Conservation (phyloP, 306 rosid genomes). For the Erythrophleum fordii region DNA sequence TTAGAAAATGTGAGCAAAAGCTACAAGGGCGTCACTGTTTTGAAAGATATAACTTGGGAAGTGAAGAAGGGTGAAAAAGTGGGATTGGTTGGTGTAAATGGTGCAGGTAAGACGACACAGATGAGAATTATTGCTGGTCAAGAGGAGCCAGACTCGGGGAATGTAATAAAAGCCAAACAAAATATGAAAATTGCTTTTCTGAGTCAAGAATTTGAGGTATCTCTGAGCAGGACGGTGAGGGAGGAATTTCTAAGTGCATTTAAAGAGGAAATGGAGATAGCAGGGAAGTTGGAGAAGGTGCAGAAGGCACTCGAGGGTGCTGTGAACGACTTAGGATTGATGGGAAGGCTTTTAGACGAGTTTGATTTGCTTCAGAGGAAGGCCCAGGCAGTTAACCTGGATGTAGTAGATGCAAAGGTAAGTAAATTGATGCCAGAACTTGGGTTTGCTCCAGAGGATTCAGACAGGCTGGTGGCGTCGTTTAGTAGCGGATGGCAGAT, state of each 20-base stretch:
- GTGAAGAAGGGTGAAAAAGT: conserved; percentile 93
- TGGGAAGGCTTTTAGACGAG: conserved; percentile 97
- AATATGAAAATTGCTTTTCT: conserved; percentile 90
- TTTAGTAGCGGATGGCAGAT: conserved; percentile 99
- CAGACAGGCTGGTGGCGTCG: conserved; percentile 90
- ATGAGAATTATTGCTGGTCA: conserved; percentile 88
- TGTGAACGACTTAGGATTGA: conserved; percentile 80
- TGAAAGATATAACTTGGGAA: conserved; percentile 87
- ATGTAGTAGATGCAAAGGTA: conserved; percentile 76
- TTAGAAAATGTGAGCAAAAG: conserved; percentile 73
- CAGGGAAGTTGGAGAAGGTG: conserved; percentile 77
- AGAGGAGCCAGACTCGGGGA: conserved; percentile 88
- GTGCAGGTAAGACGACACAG: conserved; percentile 96
- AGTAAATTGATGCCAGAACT: conserved; percentile 91
- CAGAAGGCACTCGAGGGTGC: conserved; percentile 89
- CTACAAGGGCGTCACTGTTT: conserved; percentile 79
- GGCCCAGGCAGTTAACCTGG: conserved; percentile 76
- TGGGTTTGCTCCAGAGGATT: conserved; percentile 82
- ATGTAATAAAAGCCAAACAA: conserved; percentile 69
- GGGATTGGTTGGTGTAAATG: conserved; percentile 92
- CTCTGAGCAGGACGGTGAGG: conserved; percentile 78
- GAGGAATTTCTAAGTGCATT: conserved; percentile 92
- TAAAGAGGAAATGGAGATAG: conserved; percentile 90
- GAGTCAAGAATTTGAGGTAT: conserved; percentile 95
- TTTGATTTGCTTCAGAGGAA: conserved; percentile 83